phyloP scores from a whole-genome alignment of 177 flowering plant species.

The Vitis hybrid region DNA sequence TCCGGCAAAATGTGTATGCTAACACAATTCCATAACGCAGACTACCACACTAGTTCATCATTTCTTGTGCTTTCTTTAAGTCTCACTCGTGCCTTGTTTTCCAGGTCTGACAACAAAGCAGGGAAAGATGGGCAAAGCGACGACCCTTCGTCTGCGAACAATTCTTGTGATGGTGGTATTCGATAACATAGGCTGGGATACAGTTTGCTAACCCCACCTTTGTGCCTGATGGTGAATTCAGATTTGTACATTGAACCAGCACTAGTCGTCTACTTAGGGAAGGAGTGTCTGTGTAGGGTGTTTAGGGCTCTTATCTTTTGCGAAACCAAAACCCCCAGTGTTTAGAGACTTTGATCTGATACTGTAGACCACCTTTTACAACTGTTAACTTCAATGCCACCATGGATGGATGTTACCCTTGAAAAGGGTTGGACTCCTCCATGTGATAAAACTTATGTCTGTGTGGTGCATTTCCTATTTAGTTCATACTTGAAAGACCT shows the following conservation, averaged over 20 bases:
- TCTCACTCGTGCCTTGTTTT: neutral
- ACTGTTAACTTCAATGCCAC: neutral
- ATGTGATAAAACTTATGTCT: neutral
- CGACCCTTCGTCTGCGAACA: conserved; percentile 14
- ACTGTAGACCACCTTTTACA: neutral
- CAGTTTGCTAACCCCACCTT: conserved; percentile 10
- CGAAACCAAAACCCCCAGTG: too few relatives aligned
- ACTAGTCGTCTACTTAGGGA: conserved; percentile 5
- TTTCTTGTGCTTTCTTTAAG: neutral
- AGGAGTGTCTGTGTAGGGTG: neutral
- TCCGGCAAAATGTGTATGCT: conserved; percentile 23
- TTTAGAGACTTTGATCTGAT: neutral
- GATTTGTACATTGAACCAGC: conserved; percentile 23
- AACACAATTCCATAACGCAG: neutral
- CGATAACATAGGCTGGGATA: conserved; percentile 16
- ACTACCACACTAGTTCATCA: neutral
- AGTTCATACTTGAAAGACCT: too few relatives aligned
- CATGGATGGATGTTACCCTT: neutral
- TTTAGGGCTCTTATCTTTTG: too few relatives aligned
- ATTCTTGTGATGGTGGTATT: conserved; percentile 17
- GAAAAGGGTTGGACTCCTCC: neutral
- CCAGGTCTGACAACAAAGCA: conserved; percentile 25
- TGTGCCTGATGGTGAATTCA: conserved; percentile 15
- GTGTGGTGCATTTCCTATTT: too few relatives aligned
- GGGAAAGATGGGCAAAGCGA: conserved; percentile 19